Conservation (phyloP, 768 basidiomycete species). For the Boletellus sp. region DNA sequence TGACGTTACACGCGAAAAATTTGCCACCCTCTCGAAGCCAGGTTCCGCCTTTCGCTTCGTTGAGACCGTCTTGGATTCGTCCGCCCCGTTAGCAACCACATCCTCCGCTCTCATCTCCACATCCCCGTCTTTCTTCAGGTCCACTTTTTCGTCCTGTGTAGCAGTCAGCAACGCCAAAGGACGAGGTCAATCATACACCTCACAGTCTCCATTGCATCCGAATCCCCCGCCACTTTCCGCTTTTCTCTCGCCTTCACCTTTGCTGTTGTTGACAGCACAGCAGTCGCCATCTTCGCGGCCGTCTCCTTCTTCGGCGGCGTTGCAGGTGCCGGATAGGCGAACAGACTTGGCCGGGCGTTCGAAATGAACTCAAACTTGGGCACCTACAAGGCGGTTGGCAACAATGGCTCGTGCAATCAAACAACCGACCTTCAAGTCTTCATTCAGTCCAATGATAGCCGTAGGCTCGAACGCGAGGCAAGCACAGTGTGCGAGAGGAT, state of each 20-base stretch:
- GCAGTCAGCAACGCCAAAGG: constrained; percentile 13
- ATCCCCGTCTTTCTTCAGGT: constrained; percentile 57
- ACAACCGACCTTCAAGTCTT: constrained; percentile 68
- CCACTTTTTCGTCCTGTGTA: constrained; percentile 51
- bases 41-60: constrained; percentile 70
- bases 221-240: constrained; percentile 82
- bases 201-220: constrained; percentile 80
- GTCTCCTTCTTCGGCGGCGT: constrained; percentile 93
- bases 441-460: constrained; percentile 88
- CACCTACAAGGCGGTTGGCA: constrained; percentile 47
- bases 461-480: constrained; percentile 94
- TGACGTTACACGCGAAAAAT: constrained; percentile 91
- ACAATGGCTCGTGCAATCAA: not conserved
- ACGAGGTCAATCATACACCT: constrained; percentile 24
- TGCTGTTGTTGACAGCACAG: constrained; percentile 94
- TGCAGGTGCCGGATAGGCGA: constrained; percentile 84
- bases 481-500: constrained; percentile 91
- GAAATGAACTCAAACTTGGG: constrained; percentile 91
- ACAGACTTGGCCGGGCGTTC: constrained; percentile 85
- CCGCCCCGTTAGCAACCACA: constrained; percentile 51
- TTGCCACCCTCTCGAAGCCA: constrained; percentile 67
- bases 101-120: constrained; percentile 80
- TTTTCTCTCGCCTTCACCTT: constrained; percentile 95
- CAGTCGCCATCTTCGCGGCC: constrained; percentile 87
- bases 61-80: constrained; percentile 48